These are phyloP conservation scores for Bipolaris zeicola DNA, from an alignment of 2,329 filamentous ascomycete species.

Conservation along the genomic window DNA sequence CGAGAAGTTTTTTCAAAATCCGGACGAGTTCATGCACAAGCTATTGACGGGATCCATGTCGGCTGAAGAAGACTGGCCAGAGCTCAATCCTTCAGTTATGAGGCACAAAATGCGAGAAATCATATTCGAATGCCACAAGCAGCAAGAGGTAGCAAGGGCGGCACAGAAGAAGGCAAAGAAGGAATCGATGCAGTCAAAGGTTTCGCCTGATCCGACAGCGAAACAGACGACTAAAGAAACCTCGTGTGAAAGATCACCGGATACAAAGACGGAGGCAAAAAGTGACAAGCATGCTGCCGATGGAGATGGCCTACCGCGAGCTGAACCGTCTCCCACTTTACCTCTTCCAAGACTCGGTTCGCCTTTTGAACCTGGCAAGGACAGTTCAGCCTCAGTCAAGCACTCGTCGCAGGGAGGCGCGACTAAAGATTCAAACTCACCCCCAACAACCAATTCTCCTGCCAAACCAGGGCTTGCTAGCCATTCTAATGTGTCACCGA, in stretches of 20 bases:
- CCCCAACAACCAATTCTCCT: background rate
- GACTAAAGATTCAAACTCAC: slow-evolving; percentile 6
- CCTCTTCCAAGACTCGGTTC: slow-evolving; percentile 15
- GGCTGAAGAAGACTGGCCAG: slow-evolving; percentile 60
- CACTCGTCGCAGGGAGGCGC: background rate
- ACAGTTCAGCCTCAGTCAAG: background rate
- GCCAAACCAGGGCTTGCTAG: background rate
- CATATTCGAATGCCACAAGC: slow-evolving; percentile 68
- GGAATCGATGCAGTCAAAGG: background rate
- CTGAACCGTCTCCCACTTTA: background rate
- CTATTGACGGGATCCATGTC: slow-evolving; percentile 70
- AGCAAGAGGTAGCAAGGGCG: slow-evolving; percentile 19
- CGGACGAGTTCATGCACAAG: slow-evolving; percentile 70
- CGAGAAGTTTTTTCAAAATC: slow-evolving; percentile 77
- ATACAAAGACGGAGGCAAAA: background rate
- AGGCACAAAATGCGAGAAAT: slow-evolving; percentile 69
- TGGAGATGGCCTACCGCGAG: background rate
- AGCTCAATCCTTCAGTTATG: slow-evolving; percentile 61
- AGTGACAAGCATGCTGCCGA: background rate
- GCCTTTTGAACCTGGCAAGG: slow-evolving; percentile 11
- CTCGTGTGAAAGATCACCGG: background rate
- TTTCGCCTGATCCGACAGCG: background rate
- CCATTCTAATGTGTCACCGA: background rate
- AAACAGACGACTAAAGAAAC: background rate
- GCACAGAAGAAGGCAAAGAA: slow-evolving; percentile 24